Percentiles rank a stretch among this genome's conserved stretches.
Conservation (phyloP, 2,329 filamentous ascomycete genomes). For the Coleophoma crateriformis region DNA sequence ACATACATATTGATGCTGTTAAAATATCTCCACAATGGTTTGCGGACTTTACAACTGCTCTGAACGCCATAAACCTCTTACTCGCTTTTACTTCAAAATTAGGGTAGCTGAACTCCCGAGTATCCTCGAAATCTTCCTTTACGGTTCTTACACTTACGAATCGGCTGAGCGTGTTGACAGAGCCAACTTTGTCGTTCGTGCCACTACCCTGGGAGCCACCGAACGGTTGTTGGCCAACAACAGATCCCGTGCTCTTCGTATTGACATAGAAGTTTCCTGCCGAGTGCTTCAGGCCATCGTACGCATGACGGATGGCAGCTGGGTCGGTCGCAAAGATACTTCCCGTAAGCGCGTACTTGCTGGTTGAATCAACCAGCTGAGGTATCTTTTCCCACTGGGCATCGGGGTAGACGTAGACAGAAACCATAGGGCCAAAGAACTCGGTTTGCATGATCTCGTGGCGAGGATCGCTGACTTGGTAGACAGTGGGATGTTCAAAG, state of each 20-base stretch:
- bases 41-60: background rate
- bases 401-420: slow-evolving; percentile 75
- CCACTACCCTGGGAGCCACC: slow-evolving; percentile 63
- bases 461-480: slow-evolving; percentile 64
- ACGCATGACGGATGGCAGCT: slow-evolving; percentile 58
- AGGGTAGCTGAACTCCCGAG: slow-evolving; percentile 59
- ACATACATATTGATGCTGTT: no score
- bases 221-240: slow-evolving; percentile 70
- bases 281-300: slow-evolving; percentile 64
- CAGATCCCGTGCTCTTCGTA: slow-evolving; percentile 72
- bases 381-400: slow-evolving; percentile 28
- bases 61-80: background rate
- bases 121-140: slow-evolving; percentile 70
- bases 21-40: no score
- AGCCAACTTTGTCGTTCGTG: slow-evolving; percentile 70
- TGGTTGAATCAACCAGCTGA: slow-evolving; percentile 61
- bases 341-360: slow-evolving; percentile 74
- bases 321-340: slow-evolving; percentile 70
- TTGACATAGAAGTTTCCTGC: slow-evolving; percentile 86
- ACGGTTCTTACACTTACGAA: slow-evolving; percentile 64
- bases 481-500: slow-evolving; percentile 80
- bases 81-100: slow-evolving; percentile 52
- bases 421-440: slow-evolving; percentile 75
- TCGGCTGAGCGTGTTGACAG: slow-evolving; percentile 53
- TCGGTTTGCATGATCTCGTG: slow-evolving; percentile 73